phyloP scores from a whole-genome alignment of 352 stramenopile genomes.

The Pythium chondricola region DNA sequence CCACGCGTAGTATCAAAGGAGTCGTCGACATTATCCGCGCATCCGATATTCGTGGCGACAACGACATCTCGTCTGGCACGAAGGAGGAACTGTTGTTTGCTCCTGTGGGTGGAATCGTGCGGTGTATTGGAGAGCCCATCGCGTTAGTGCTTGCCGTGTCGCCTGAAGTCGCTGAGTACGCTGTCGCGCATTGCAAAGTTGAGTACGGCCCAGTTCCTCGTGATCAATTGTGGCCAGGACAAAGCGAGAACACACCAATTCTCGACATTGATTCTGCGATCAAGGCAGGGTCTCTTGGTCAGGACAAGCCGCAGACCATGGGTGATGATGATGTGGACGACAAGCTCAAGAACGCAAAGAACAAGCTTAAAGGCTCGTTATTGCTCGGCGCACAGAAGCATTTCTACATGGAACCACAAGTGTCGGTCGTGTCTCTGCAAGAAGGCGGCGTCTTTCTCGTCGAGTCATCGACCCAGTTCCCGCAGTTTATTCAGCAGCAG shows the following conservation, averaged over 20 bases:
- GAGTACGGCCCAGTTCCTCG: slow-evolving; percentile 22
- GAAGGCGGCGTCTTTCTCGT: slow-evolving; percentile 28
- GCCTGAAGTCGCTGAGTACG: slow-evolving; percentile 23
- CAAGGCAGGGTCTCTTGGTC: slow-evolving; percentile 16
- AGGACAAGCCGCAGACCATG: slow-evolving; percentile 2
- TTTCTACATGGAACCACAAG: slow-evolving; percentile 58
- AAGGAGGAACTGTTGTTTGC: slow-evolving; percentile 40
- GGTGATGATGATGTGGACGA: slow-evolving; percentile 21
- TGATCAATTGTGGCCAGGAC: slow-evolving; percentile 24
- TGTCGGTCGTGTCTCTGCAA: slow-evolving; percentile 19
- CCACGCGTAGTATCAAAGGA: slow-evolving; percentile 17
- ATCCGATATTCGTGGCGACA: slow-evolving; percentile 24
- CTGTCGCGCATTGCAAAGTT: slow-evolving; percentile 21
- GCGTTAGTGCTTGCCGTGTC: slow-evolving; percentile 34
- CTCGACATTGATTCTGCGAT: slow-evolving; percentile 32
- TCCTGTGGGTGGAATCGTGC: slow-evolving; percentile 26
- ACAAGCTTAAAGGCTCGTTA: slow-evolving; percentile 17
- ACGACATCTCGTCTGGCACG: slow-evolving; percentile 18
- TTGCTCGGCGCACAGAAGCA: slow-evolving; percentile 35
- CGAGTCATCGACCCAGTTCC: slow-evolving; percentile 31
- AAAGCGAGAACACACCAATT: slow-evolving; percentile 21
- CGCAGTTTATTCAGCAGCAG: slow-evolving; percentile 18
- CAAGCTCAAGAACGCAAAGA: slow-evolving; percentile 15
- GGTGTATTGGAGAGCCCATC: slow-evolving; percentile 32
- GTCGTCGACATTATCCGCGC: slow-evolving; percentile 36